These are phyloP conservation scores for Yamadazyma siamensis DNA, from an alignment of 1,139 yeast species.

Conservation along the genomic window DNA sequence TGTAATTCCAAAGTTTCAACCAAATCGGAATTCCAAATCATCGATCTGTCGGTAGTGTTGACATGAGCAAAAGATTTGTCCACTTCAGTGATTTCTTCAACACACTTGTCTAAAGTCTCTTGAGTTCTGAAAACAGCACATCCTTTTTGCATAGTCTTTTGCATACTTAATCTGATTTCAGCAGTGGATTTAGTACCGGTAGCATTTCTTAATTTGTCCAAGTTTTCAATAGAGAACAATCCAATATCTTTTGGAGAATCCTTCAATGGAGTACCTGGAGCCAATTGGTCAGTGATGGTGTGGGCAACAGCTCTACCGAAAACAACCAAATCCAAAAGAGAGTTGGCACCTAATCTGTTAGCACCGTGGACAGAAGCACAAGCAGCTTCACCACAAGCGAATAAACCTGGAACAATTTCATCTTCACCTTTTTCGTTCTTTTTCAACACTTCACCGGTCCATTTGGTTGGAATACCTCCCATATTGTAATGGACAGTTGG, in stretches of 20 bases:
- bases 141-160: slow-evolving; percentile 93
- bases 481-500: slow-evolving; percentile 99
- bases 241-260: slow-evolving; percentile 81
- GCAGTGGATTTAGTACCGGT: slow-evolving; percentile 81
- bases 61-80: slow-evolving; percentile 68
- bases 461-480: slow-evolving; percentile 99
- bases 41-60: slow-evolving; percentile 90
- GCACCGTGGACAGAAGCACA: slow-evolving; percentile 99
- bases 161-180: slow-evolving; percentile 88
- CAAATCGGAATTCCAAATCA: slow-evolving; percentile 98
- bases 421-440: slow-evolving; percentile 87
- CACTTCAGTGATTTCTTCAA: slow-evolving; percentile 67
- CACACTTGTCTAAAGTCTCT: slow-evolving; percentile 91
- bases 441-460: slow-evolving; percentile 92
- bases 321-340: slow-evolving; percentile 94
- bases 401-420: slow-evolving; percentile 85
- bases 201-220: slow-evolving; percentile 86
- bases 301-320: slow-evolving; percentile 98
- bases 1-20: slow-evolving; percentile 96
- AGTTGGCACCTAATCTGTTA: slow-evolving; percentile 98
- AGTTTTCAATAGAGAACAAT: slow-evolving; percentile 81
- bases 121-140: slow-evolving; percentile 97
- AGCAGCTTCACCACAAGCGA: slow-evolving; percentile 99
- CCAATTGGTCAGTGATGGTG: slow-evolving; percentile 78
- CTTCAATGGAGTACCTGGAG: slow-evolving; percentile 86